Conservation (phyloP, 2,329 filamentous ascomycete genomes). For the Exutisphaerella laricina region DNA sequence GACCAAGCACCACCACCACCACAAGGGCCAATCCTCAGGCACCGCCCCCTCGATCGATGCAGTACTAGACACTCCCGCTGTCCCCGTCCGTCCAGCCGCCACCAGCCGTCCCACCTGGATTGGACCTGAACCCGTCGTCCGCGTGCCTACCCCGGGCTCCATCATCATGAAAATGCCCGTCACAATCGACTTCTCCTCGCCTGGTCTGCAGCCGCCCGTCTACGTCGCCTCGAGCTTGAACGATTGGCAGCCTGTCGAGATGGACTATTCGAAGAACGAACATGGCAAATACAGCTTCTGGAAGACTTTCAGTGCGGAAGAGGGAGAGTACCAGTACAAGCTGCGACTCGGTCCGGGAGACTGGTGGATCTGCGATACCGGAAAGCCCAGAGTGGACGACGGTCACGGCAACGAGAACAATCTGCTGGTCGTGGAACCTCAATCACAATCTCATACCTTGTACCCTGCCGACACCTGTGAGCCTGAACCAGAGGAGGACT, state of each 20-base stretch:
- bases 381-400: conserved; percentile 50
- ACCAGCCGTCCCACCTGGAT: conserved; percentile 27
- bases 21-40: conserved; percentile 2
- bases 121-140: conserved; percentile 20
- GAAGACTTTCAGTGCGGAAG: conserved; percentile 51
- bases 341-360: conserved; percentile 62
- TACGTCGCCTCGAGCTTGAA: conserved; percentile 67
- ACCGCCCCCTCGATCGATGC: conserved; percentile 12
- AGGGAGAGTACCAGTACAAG: conserved; percentile 66
- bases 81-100: conserved; percentile 6
- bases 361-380: conserved; percentile 66
- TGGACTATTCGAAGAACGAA: conserved; percentile 49
- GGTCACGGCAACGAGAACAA: conserved; percentile 52
- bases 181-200: conserved; percentile 56
- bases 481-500: conserved; percentile 6
- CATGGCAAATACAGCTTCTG: conserved; percentile 53
- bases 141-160: conserved; percentile 14
- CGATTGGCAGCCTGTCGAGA: conserved; percentile 61
- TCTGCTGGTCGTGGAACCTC: conserved; percentile 36
- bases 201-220: conserved; percentile 59
- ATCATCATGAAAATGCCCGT: conserved; percentile 38
- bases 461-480: conserved; percentile 2
- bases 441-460: conserved; percentile 11
- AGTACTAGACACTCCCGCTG: conserved; percentile 8
- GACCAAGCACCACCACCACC: conserved; percentile 4